phyloP scores from a whole-genome alignment of 192 early-diverging fungal species.

The Dimargaris xerosporica region DNA sequence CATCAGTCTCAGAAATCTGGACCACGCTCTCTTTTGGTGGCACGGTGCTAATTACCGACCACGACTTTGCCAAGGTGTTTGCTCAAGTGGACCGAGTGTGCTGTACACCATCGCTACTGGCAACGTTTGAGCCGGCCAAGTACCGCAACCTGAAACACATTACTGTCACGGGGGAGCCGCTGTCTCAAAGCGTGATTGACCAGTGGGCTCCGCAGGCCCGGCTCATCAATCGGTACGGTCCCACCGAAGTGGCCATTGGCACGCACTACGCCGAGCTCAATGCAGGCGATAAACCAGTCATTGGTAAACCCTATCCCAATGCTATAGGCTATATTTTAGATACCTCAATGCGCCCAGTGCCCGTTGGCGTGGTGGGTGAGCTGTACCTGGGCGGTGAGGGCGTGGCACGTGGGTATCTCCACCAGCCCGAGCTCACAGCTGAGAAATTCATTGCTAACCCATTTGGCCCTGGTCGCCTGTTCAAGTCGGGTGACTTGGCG shows the following conservation, averaged over 20 bases:
- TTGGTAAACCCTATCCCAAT: slow-evolving; percentile 16
- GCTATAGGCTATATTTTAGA: slow-evolving; percentile 20
- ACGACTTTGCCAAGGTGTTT: not conserved
- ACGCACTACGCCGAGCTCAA: not conserved
- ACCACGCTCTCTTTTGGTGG: not conserved
- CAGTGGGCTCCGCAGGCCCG: not conserved
- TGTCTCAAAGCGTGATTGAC: not conserved
- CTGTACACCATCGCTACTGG: not conserved
- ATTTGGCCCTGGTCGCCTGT: slow-evolving; percentile 17
- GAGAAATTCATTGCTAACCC: slow-evolving; percentile 24
- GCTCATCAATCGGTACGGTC: slow-evolving; percentile 4
- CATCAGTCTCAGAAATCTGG: not conserved
- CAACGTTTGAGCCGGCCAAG: not conserved
- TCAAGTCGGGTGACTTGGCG: slow-evolving; percentile 21
- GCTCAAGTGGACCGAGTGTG: not conserved
- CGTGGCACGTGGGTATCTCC: slow-evolving; percentile 22
- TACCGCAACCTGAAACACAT: not conserved
- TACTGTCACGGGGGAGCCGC: not conserved
- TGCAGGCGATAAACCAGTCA: not conserved
- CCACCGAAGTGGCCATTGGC: slow-evolving; percentile 7
- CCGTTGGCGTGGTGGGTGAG: slow-evolving; percentile 23
- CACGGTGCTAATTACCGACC: not conserved
- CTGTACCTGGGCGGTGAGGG: slow-evolving; percentile 19
- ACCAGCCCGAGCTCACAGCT: slow-evolving; percentile 19
- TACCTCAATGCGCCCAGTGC: slow-evolving; percentile 9